Conservation (phyloP, 2,329 filamentous ascomycete species). For the Aureobasidium sp. region DNA sequence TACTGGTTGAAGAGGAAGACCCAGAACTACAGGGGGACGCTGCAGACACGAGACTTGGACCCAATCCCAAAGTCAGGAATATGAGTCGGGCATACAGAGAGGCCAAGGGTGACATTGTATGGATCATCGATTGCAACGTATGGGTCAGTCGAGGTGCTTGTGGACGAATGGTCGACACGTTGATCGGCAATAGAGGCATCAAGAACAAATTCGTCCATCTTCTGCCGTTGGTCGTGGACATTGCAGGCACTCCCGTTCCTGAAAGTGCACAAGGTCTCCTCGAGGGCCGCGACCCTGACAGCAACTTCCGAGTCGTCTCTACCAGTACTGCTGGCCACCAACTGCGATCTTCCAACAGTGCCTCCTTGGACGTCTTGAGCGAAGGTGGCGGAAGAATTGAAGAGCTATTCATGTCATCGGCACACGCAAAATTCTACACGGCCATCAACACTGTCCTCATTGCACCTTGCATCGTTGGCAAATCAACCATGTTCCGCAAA, state of each 20-base stretch:
- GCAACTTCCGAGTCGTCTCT: conserved; percentile 16
- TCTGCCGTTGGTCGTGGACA: conserved; percentile 80
- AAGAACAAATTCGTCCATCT: conserved; percentile 88
- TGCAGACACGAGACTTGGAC: conserved; percentile 54
- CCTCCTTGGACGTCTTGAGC: conserved; percentile 16
- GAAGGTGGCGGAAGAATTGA: conserved; percentile 72
- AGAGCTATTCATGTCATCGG: conserved; percentile 87
- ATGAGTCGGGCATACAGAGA: conserved; percentile 90
- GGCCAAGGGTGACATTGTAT: conserved; percentile 77
- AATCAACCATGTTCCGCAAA: conserved; percentile 97
- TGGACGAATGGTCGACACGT: conserved; percentile 79
- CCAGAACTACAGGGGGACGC: conserved; percentile 51
- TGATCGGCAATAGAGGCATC: conserved; percentile 57
- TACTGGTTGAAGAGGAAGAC: conserved; percentile 78
- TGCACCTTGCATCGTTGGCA: conserved; percentile 89
- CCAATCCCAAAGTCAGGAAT: conserved; percentile 97
- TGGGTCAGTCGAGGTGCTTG: conserved; percentile 76
- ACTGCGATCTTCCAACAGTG: background rate
- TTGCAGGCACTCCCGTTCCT: conserved; percentile 25
- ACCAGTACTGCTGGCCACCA: conserved; percentile 20
- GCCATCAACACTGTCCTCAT: conserved; percentile 90
- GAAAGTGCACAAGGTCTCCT: conserved; percentile 21
- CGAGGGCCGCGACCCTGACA: background rate
- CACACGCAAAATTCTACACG: conserved; percentile 94
- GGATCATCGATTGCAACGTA: conserved; percentile 94